Evolutionary conservation across 495 filamentous ascomycete species (phyloP).

Genomic region (Penicillium steckii): DNA sequence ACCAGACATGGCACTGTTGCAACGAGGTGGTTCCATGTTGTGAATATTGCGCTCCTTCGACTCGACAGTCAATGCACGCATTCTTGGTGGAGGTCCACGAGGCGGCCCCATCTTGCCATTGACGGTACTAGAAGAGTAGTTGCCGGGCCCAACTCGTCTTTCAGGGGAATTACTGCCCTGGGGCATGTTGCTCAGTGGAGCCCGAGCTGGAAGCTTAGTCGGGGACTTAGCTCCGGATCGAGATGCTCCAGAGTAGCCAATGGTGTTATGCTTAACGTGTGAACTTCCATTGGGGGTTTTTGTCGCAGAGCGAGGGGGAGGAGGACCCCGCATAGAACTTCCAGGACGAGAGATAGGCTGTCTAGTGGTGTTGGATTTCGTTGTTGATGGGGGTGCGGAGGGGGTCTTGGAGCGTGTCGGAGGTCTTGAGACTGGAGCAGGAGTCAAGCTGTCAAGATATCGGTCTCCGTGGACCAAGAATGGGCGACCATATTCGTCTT

Average conservation of each 20-base stretch:
- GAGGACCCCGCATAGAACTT: slow-evolving; percentile 48
- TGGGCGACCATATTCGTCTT: slow-evolving; percentile 88
- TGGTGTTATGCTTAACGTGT: slow-evolving; percentile 55
- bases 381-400: slow-evolving; percentile 51
- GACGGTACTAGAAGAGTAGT: slow-evolving; percentile 52
- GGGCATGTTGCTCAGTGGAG: slow-evolving; percentile 75
- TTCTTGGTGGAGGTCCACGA: slow-evolving; percentile 79
- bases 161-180: slow-evolving; percentile 83
- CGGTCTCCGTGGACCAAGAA: slow-evolving; percentile 90
- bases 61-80: slow-evolving; percentile 75
- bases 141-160: slow-evolving; percentile 53
- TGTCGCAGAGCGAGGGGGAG: slow-evolving; percentile 55
- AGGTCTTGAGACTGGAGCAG: slow-evolving; percentile 55
- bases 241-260: slow-evolving; percentile 44
- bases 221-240: slow-evolving; percentile 55
- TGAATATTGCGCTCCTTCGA: slow-evolving; percentile 61
- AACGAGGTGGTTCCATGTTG: slow-evolving; percentile 59
- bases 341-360: slow-evolving; percentile 39
- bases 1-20: slow-evolving; percentile 63
- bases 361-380: slow-evolving; percentile 22
- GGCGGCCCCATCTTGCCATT: slow-evolving; percentile 59
- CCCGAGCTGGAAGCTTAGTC: slow-evolving; percentile 78
- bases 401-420: slow-evolving; percentile 78
- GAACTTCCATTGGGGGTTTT: slow-evolving; percentile 66
- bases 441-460: slow-evolving; percentile 77